phyloP scores from a whole-genome alignment of 2,329 filamentous ascomycete genomes.

The Coleophoma eucalyptorum region DNA sequence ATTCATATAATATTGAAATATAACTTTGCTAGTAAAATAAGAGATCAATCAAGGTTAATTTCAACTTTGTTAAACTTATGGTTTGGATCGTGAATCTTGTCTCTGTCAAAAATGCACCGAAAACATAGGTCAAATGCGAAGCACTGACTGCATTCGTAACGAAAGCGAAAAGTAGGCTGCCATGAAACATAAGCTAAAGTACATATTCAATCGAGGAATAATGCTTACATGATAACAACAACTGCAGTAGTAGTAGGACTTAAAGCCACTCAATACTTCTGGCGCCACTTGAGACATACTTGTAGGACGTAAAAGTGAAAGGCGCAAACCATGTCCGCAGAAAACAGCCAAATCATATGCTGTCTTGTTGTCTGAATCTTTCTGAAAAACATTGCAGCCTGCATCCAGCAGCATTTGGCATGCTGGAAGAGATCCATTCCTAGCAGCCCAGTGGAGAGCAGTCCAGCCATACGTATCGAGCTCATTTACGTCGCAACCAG shows the following conservation, averaged over 20 bases:
- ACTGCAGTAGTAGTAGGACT: background rate
- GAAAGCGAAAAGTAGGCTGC: slow-evolving; percentile 1
- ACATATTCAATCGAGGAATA: background rate
- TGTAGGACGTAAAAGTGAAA: slow-evolving; percentile 1
- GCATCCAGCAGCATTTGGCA: slow-evolving; percentile 4
- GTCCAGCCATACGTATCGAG: slow-evolving; percentile 8
- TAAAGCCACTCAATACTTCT: background rate
- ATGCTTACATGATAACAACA: slow-evolving; percentile 9
- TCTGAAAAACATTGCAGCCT: slow-evolving; percentile 4
- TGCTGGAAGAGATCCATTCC: slow-evolving; percentile 5
- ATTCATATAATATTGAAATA: too few species aligned
- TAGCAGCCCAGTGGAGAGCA: slow-evolving; percentile 8
- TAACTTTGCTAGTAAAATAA: too few species aligned
- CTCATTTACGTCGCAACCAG: slow-evolving; percentile 4
- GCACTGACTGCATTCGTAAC: slow-evolving; percentile 4
- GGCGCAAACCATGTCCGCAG: slow-evolving; percentile 1
- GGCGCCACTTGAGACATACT: background rate
- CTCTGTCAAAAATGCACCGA: slow-evolving; percentile 5
- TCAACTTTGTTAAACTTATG: slow-evolving; percentile 4
- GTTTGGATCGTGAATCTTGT: slow-evolving; percentile 1
- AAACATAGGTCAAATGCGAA: slow-evolving; percentile 4
- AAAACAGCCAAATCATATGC: slow-evolving; percentile 5
- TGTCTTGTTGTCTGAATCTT: slow-evolving; percentile 4
- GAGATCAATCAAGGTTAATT: background rate
- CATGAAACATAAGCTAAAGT: slow-evolving; percentile 1